A percentile compares a stretch with the other conserved stretches of the same genome.
Conservation (phyloP, 2,329 filamentous ascomycete species). For the Botryotinia narcissicola region DNA sequence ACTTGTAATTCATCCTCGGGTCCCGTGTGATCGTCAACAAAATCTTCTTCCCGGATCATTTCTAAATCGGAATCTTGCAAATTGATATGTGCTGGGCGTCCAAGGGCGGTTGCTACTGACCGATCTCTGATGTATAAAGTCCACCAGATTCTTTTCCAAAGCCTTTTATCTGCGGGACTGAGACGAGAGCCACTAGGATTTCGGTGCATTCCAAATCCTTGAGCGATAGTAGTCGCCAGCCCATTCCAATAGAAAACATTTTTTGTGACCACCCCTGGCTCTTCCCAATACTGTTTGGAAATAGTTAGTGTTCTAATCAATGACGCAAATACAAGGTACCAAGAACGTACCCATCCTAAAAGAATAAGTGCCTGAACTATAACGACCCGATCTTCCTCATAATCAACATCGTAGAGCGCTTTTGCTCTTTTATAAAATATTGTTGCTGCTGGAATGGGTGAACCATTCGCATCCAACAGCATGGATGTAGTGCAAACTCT, state of each 20-base stretch:
- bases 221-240: slow-evolving; percentile 90
- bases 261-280: slow-evolving; percentile 95
- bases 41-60: slow-evolving; percentile 94
- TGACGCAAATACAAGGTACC: neutral
- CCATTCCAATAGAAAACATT: slow-evolving; percentile 99
- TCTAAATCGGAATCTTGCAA: slow-evolving; percentile 96
- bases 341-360: slow-evolving; percentile 74
- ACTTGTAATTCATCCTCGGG: slow-evolving; percentile 20
- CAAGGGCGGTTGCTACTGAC: slow-evolving; percentile 89
- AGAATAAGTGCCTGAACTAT: slow-evolving; percentile 91
- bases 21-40: slow-evolving; percentile 71
- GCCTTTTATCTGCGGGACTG: slow-evolving; percentile 82
- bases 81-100: slow-evolving; percentile 89
- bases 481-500: slow-evolving; percentile 91
- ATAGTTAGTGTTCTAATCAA: neutral
- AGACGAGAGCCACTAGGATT: slow-evolving; percentile 92
- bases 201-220: slow-evolving; percentile 95
- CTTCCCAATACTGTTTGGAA: slow-evolving; percentile 81
- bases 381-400: slow-evolving; percentile 93
- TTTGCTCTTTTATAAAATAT: slow-evolving; percentile 98
- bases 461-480: slow-evolving; percentile 93
- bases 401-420: slow-evolving; percentile 93
- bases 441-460: slow-evolving; percentile 89
- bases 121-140: slow-evolving; percentile 91
- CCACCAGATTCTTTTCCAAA: slow-evolving; percentile 80